Evolutionary conservation across 2,329 filamentous ascomycete genomes (phyloP), one percentile per base, ranked within the genome.

Genomic region (Monilinia polystroma): DNA sequence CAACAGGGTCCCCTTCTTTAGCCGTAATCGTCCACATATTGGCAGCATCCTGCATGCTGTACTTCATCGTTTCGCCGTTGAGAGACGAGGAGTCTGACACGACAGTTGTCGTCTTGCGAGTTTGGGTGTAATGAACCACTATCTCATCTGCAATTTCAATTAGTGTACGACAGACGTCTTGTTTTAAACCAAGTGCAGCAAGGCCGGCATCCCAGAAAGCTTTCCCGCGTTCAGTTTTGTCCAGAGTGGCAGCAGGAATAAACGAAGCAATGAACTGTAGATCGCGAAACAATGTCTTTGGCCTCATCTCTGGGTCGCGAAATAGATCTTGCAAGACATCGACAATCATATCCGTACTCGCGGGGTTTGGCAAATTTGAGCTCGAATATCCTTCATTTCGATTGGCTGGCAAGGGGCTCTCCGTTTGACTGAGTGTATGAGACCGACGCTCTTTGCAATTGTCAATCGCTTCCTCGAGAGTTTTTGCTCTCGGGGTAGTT

Each of bases 11-110:
- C 51, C 94, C 93, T 79, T 99, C 95, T 76, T 93, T 95, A 20
- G 95, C 95, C 1, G 93, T 94, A 75, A 97, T 95, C 69, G 92
- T 90, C 83, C 92, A 92, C 88, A 98, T 95, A 72, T 85, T 87
- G 3, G 91, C 93, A 0, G 93, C 94, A 76, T 97, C 92, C 54
- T 87, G 83, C 75, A 95, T 86, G 66, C 85, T 87, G 78, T 92
- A 89, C 57, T 87, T 85, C 66, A 87, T 84, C 3, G 86, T 67
- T 26, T 75, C 74, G 14, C 77, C 77, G 23, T 73, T 73, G 23
- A 72, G 73, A 12, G 80, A 79, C 53, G 75, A 78, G 12, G 78
- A 64, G 12, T 70, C 67, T 12, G 65, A 29, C 2, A 59, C 47
- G 6, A 69, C 52, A 6, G 68, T 60, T 3, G 72, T 71, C 14